These are phyloP conservation scores for Jacaranda copaia DNA, from an alignment of 257 asterid genomes.

Conservation along the genomic window DNA sequence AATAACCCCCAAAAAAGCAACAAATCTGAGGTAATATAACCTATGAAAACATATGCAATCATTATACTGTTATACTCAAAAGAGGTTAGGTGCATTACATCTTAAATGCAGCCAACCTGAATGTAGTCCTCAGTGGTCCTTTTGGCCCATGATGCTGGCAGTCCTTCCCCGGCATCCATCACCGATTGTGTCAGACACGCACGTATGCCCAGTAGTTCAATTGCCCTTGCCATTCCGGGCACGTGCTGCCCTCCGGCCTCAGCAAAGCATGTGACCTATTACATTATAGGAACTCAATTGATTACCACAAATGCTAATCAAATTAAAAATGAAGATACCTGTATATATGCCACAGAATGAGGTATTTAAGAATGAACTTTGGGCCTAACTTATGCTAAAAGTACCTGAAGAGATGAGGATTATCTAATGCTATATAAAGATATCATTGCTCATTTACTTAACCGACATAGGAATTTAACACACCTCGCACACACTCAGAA, in stretches of 20 bases:
- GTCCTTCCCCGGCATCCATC: conserved; percentile 84
- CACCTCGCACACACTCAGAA: no score
- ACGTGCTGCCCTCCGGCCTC: conserved; percentile 92
- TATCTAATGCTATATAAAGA: no score
- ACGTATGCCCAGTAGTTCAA: conserved; percentile 67
- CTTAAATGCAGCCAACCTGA: conserved; percentile 48
- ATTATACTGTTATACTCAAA: no score
- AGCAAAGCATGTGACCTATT: conserved; percentile 85
- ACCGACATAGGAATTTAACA: no score
- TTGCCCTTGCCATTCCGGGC: conserved; percentile 79
- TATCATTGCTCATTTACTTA: no score
- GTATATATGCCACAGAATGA: no score
- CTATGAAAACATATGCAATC: no score
- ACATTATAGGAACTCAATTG: neutral
- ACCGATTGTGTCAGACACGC: conserved; percentile 79
- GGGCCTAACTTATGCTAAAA: no score
- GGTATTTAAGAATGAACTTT: no score
- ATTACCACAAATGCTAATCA: neutral
- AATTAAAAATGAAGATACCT: neutral
- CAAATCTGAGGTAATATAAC: neutral
- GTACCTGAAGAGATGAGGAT: no score
- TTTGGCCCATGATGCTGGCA: conserved; percentile 67
- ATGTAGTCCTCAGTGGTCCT: conserved; percentile 67
- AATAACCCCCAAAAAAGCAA: conserved; percentile 21
- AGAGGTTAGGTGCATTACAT: no score